phyloP scores from a whole-genome alignment of 225 moss, liverwort and hornwort species.

The Sphagnum tenellum region DNA sequence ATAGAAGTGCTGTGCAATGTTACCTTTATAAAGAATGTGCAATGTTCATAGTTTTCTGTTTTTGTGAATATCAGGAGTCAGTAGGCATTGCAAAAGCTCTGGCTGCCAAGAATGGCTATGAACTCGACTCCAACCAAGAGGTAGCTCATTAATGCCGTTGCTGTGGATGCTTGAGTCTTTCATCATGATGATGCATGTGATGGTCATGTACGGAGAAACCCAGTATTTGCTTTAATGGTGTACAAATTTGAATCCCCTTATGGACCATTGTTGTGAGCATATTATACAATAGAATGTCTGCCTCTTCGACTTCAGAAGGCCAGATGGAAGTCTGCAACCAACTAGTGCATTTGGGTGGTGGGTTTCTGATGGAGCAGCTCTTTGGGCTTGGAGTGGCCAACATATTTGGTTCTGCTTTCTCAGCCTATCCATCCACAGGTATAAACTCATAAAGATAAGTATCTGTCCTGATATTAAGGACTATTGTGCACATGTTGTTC shows the following conservation, averaged over 20 bases:
- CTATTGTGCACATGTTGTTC: no score
- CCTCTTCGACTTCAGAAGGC: no score
- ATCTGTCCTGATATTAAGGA: no score
- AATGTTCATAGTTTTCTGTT: no score
- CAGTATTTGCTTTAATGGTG: no score
- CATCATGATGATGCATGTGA: no score
- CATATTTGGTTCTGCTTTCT: constrained; percentile 73
- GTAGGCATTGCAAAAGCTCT: constrained; percentile 84
- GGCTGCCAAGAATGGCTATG: constrained; percentile 92
- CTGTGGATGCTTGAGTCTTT: background rate
- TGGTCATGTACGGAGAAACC: no score
- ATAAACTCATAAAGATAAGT: background rate
- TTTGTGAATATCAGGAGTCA: constrained; percentile 46
- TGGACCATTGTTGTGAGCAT: no score
- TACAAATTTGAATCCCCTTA: no score
- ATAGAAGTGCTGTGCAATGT: no score
- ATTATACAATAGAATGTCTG: no score
- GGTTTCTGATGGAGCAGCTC: constrained; percentile 34
- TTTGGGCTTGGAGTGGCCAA: constrained; percentile 90
- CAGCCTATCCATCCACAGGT: constrained; percentile 72
- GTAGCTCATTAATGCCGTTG: constrained; percentile 13
- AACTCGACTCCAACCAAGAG: constrained; percentile 89
- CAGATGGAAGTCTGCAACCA: background rate
- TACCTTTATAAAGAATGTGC: no score
- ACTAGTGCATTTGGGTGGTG: background rate